Evolutionary conservation across 1,139 yeast genomes (phyloP).

Genomic region (Pichiaceae sp.): DNA sequence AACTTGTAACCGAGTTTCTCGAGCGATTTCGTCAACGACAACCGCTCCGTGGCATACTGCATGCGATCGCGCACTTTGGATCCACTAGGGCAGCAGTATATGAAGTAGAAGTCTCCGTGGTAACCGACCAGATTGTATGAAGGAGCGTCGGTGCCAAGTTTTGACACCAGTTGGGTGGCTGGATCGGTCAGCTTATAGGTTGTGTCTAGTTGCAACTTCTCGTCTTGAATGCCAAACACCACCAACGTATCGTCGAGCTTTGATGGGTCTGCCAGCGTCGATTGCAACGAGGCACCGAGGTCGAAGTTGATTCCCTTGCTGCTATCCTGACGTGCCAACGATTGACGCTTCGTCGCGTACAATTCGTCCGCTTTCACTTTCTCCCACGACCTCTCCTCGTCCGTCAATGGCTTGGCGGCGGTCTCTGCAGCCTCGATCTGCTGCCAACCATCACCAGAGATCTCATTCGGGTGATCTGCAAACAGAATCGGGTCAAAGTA

Average conservation of each 20-base stretch:
- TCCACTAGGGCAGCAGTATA: slow-evolving; percentile 85
- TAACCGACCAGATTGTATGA: slow-evolving; percentile 53
- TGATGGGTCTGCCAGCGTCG: not conserved
- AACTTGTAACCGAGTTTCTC: slow-evolving; percentile 27
- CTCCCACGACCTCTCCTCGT: slow-evolving; percentile 47
- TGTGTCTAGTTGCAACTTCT: not conserved
- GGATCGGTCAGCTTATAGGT: not conserved
- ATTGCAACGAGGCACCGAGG: not conserved
- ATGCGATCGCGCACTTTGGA: slow-evolving; percentile 86
- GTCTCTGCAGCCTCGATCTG: slow-evolving; percentile 22
- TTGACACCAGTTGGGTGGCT: not conserved
- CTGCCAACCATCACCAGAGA: slow-evolving; percentile 42
- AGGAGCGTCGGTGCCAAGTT: slow-evolving; percentile 12
- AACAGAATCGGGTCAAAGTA: slow-evolving; percentile 42
- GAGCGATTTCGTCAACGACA: slow-evolving; percentile 52
- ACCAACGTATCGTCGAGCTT: not conserved
- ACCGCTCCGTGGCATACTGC: slow-evolving; percentile 83
- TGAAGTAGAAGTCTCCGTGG: slow-evolving; percentile 38
- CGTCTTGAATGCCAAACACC: slow-evolving; percentile 1
- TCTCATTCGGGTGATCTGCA: slow-evolving; percentile 57
- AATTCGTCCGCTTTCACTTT: slow-evolving; percentile 9
- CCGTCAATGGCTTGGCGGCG: slow-evolving; percentile 43
- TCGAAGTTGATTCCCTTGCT: slow-evolving; percentile 4
- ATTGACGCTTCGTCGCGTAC: slow-evolving; percentile 2
- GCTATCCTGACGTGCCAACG: slow-evolving; percentile 5